These are phyloP conservation scores for Helichrysum umbraculigerum DNA, from an alignment of 129 eudicot genomes.

Conservation along the genomic window DNA sequence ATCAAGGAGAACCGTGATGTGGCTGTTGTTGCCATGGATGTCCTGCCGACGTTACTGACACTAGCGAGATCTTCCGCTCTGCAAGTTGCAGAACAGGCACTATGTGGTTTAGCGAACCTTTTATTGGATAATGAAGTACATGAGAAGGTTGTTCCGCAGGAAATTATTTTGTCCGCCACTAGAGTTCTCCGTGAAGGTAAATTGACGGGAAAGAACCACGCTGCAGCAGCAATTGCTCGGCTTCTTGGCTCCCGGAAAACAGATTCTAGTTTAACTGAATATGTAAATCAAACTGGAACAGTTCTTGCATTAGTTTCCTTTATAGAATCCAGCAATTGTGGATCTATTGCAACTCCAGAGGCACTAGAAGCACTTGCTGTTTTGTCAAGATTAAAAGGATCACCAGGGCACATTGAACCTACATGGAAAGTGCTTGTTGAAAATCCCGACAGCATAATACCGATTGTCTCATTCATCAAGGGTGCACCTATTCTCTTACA, in stretches of 20 bases:
- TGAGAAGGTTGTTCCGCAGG: conserved; percentile 70
- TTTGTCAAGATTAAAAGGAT: conserved; percentile 66
- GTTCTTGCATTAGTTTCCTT: conserved; percentile 87
- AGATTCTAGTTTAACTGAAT: conserved; percentile 60
- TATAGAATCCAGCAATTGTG: conserved; percentile 61
- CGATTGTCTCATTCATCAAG: conserved; percentile 79
- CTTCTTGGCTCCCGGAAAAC: conserved; percentile 64
- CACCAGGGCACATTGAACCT: conserved; percentile 57
- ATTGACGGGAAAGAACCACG: conserved; percentile 65
- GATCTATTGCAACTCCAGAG: conserved; percentile 63
- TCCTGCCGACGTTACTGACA: conserved; percentile 55
- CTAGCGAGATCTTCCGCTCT: conserved; percentile 72
- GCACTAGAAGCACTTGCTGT: conserved; percentile 83
- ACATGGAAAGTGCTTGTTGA: conserved; percentile 91
- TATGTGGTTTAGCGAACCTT: conserved; percentile 85
- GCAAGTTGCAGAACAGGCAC: conserved; percentile 89
- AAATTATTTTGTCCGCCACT: conserved; percentile 72
- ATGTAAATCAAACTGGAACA: conserved; percentile 75
- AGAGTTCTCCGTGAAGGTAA: conserved; percentile 82
- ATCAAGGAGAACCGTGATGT: conserved; percentile 74
- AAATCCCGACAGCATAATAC: conserved; percentile 64
- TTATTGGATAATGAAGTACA: conserved; percentile 74
- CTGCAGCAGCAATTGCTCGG: conserved; percentile 93
- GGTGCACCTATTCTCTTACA: conserved; percentile 65
- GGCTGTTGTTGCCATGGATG: conserved; percentile 75